Evolutionary conservation across 805 yeast genomes (phyloP).

Genomic region (Maudiozyma saulgeensis): DNA sequence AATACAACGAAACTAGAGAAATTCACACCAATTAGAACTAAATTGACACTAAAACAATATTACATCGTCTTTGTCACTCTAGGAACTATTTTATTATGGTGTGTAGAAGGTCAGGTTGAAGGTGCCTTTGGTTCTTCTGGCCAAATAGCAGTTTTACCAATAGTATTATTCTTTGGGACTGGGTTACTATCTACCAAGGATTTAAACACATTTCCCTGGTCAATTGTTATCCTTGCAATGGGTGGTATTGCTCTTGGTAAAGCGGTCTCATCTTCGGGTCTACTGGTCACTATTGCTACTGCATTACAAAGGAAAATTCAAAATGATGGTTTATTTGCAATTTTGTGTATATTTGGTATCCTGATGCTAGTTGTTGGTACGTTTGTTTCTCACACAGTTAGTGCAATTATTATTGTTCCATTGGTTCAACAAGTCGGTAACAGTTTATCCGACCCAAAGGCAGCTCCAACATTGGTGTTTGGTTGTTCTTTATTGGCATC

Average conservation of each 20-base stretch:
- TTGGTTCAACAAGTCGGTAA: constrained; percentile 82
- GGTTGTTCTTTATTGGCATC: constrained; percentile 62
- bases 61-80: constrained; percentile 61
- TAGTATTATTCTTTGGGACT: constrained; percentile 80
- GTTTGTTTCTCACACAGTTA: constrained; percentile 93
- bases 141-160: constrained; percentile 76
- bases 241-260: constrained; percentile 94
- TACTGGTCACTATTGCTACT: constrained; percentile 67
- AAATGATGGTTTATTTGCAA: constrained; percentile 55
- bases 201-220: constrained; percentile 93
- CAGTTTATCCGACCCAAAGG: constrained; percentile 59
- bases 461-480: constrained; percentile 38
- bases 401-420: constrained; percentile 88
- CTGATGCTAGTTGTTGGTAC: constrained; percentile 83
- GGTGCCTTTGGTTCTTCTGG: constrained; percentile 85
- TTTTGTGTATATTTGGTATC: constrained; percentile 72
- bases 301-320: constrained; percentile 56
- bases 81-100: constrained; percentile 78
- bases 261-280: constrained; percentile 87
- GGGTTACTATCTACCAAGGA: constrained; percentile 78
- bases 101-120: constrained; percentile 67
- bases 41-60: constrained; percentile 62
- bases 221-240: constrained; percentile 91
- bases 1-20: constrained; percentile 39
- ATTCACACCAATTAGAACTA: constrained; percentile 46